phyloP scores from a whole-genome alignment of 2,329 filamentous ascomycete genomes.

The Fusarium tjaetaba region DNA sequence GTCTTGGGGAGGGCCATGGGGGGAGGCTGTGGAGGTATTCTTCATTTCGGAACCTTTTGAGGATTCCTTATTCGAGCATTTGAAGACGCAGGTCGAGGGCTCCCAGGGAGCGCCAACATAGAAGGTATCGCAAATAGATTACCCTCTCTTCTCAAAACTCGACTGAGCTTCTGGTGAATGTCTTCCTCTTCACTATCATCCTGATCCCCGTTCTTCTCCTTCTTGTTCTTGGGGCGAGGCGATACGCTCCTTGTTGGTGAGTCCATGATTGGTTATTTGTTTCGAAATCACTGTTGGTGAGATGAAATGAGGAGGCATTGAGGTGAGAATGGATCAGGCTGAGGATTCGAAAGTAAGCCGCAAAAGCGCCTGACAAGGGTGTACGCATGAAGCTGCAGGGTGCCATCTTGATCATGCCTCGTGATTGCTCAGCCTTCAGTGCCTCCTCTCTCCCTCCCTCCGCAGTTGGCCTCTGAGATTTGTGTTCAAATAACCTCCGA shows the following conservation, averaged over 20 bases:
- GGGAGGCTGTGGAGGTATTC: background rate
- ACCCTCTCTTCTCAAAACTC: background rate
- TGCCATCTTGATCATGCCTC: background rate
- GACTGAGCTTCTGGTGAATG: background rate
- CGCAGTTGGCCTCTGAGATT: no score
- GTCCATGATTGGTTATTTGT: background rate
- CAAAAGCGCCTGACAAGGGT: background rate
- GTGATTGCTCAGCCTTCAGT: background rate
- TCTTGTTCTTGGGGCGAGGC: background rate
- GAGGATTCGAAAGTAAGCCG: background rate
- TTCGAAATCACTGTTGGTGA: no score
- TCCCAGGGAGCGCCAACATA: background rate
- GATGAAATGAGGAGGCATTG: background rate
- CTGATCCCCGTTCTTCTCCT: background rate
- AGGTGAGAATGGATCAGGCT: background rate
- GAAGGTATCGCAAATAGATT: background rate
- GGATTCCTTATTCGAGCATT: background rate
- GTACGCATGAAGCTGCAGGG: background rate
- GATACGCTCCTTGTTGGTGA: background rate
- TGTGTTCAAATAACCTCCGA: accelerated
- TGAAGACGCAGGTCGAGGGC: background rate
- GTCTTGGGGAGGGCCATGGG: background rate
- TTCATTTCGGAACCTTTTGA: background rate
- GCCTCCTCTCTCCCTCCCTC: background rate
- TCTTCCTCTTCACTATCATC: background rate